phyloP scores from a whole-genome alignment of 148 eudicot genomes.

The Vaccinium corymbosum region DNA sequence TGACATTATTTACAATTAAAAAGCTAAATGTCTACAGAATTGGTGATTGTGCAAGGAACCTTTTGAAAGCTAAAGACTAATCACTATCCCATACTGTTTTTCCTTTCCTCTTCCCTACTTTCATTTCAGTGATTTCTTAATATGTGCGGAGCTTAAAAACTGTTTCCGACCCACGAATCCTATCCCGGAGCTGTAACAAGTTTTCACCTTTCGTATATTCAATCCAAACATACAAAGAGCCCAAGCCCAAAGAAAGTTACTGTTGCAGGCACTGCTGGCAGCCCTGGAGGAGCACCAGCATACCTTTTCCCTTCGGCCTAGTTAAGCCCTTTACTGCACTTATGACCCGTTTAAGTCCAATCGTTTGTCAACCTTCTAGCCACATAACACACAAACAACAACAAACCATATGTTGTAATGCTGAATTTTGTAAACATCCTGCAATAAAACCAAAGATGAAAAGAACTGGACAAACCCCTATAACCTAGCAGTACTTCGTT shows the following conservation, averaged over 20 bases:
- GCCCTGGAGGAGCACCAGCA: neutral
- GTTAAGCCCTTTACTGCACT: neutral
- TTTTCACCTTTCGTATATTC: neutral
- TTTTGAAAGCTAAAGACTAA: neutral
- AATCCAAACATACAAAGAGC: neutral
- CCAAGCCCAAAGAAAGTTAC: neutral
- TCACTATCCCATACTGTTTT: neutral
- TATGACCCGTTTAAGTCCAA: neutral
- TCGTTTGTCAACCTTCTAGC: neutral
- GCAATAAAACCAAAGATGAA: neutral
- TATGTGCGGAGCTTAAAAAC: neutral
- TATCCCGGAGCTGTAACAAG: neutral
- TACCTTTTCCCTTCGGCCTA: neutral
- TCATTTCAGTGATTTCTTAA: neutral
- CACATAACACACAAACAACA: neutral
- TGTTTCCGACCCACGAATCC: conserved; percentile 4
- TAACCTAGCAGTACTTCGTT: neutral
- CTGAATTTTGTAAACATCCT: neutral
- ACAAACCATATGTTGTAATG: neutral
- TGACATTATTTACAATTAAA: neutral
- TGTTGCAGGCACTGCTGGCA: neutral
- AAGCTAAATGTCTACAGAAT: neutral
- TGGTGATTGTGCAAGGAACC: neutral
- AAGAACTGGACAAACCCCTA: conserved; percentile 4
- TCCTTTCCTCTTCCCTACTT: neutral